These are phyloP conservation scores for Biscogniauxia mediterranea DNA, from an alignment of 2,329 filamentous ascomycete species.

Conservation along the genomic window DNA sequence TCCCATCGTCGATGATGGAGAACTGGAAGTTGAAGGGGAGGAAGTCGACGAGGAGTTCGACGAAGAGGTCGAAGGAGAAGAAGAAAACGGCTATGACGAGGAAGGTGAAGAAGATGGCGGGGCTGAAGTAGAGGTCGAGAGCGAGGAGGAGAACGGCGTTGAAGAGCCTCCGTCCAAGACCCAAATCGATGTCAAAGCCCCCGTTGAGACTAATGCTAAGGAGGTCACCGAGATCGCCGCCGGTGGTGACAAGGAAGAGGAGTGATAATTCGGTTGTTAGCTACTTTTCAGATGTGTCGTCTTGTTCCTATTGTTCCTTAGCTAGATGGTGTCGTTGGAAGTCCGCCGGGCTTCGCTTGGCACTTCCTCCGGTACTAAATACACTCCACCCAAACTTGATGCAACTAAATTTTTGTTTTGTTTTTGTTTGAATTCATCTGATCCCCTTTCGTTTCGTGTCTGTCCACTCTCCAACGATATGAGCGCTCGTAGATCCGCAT, in stretches of 20 bases:
- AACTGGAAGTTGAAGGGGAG: slow-evolving; percentile 27
- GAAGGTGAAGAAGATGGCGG: slow-evolving; percentile 23
- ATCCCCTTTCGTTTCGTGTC: too few relatives aligned
- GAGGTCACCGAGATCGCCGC: slow-evolving; percentile 15
- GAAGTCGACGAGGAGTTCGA: slow-evolving; percentile 20
- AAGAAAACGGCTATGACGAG: slow-evolving; percentile 19
- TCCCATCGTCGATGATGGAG: slow-evolving; percentile 25
- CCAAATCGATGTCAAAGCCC: slow-evolving; percentile 28
- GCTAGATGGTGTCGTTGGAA: background rate
- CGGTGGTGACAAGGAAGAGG: slow-evolving; percentile 26
- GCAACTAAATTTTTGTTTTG: too few relatives aligned
- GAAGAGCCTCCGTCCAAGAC: slow-evolving; percentile 21
- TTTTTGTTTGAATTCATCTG: background rate
- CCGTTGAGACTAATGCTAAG: slow-evolving; percentile 19
- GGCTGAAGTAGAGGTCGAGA: slow-evolving; percentile 17
- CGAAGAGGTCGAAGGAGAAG: slow-evolving; percentile 23
- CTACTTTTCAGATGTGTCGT: background rate
- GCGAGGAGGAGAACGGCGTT: slow-evolving; percentile 20
- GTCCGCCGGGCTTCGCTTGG: background rate
- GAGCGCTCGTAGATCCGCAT: too few relatives aligned
- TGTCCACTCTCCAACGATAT: too few relatives aligned
- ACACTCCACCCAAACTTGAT: background rate
- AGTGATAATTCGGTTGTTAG: slow-evolving; percentile 21
- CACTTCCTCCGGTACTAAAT: background rate
- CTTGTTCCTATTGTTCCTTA: slow-evolving; percentile 7